Evolutionary conservation across 176 grass and related monocot genomes (phyloP), one percentile per base, ranked within the genome.

Genomic region (Tuctoria greenei): DNA sequence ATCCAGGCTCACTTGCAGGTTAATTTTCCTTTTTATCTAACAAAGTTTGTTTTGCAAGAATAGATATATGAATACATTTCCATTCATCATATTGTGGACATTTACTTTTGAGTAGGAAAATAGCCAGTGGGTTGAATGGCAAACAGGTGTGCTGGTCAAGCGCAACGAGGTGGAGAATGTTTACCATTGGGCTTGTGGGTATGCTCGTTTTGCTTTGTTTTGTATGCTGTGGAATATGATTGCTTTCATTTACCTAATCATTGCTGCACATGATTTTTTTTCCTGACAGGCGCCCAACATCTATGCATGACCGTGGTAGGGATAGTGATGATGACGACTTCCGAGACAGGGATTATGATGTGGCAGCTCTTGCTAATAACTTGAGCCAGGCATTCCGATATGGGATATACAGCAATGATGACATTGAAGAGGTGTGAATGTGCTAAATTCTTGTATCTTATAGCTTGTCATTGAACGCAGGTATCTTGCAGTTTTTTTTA

Each of bases 291-390:
- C 95, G 95, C 25, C 95, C 92, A 46, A 95, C 87, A 75, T 92
- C 92, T 42, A 73, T 99, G 44, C 95, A 99, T 76, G 92, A 95
- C 76, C 85, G 61, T 75, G 92, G 85, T 46, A 95, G 89, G 79
- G 95, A 99, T 79, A 99, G 95, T 66, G 95, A 99, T 68, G 95
- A 99, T 47, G 95, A 99, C 20, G 95, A 99, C 18, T 92, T 95
- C 82, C 67, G 95, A 60, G 95, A 99, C 72, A 87, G 92, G 75
- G 95, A 99, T 79, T 99, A 95, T 69, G 95, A 99, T 82, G 95
- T 99, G 37, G 95, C 91, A 73, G 89, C 92, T 73, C 87, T 95
- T 78, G 92, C 92, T 76, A 95, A 87, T 88, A 99, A 95, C 67
- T 83, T 95, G 77, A 99, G 95, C 87, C 95, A 99, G 66, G 92